These are phyloP conservation scores for Heimioporus sp. DNA, from an alignment of 768 basidiomycete species.

Conservation along the genomic window DNA sequence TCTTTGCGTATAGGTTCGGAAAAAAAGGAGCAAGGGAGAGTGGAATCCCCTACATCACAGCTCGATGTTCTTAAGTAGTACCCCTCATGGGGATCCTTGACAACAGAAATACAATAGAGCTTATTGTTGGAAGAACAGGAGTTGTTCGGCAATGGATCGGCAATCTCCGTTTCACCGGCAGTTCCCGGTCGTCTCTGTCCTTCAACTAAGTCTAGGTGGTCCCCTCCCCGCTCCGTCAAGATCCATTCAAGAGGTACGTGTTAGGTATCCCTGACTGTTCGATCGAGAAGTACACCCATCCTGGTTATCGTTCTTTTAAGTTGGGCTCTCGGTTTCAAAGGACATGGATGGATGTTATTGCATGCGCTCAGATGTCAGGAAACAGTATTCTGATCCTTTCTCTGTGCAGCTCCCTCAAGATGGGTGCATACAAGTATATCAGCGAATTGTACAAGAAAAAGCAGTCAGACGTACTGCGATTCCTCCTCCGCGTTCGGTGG, in stretches of 20 bases:
- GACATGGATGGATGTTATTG: slow-evolving; percentile 23
- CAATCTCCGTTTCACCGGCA: slow-evolving; percentile 21
- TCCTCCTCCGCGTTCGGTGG: slow-evolving; percentile 94
- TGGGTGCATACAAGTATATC: slow-evolving; percentile 96
- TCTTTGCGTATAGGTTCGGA: not conserved
- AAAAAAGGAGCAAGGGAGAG: not conserved
- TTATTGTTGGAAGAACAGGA: slow-evolving; percentile 14
- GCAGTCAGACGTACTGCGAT: slow-evolving; percentile 95
- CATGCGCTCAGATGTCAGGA: slow-evolving; percentile 13
- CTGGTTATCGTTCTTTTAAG: slow-evolving; percentile 6
- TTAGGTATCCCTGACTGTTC: slow-evolving; percentile 1
- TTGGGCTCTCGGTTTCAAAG: not conserved
- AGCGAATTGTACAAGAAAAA: slow-evolving; percentile 98
- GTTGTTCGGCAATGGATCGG: slow-evolving; percentile 11
- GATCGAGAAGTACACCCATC: not conserved
- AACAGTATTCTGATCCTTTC: slow-evolving; percentile 15
- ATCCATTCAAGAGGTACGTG: slow-evolving; percentile 29
- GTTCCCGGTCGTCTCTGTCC: slow-evolving; percentile 13
- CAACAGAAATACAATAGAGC: slow-evolving; percentile 16
- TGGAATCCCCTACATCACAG: not conserved
- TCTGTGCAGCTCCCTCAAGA: slow-evolving; percentile 45
- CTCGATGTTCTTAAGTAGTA: slow-evolving; percentile 17
- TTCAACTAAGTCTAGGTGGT: slow-evolving; percentile 1
- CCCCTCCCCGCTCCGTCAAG: slow-evolving; percentile 18
- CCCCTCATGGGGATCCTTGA: slow-evolving; percentile 8